phyloP scores from a whole-genome alignment of 306 rosid species.

The Lagenaria siceraria region DNA sequence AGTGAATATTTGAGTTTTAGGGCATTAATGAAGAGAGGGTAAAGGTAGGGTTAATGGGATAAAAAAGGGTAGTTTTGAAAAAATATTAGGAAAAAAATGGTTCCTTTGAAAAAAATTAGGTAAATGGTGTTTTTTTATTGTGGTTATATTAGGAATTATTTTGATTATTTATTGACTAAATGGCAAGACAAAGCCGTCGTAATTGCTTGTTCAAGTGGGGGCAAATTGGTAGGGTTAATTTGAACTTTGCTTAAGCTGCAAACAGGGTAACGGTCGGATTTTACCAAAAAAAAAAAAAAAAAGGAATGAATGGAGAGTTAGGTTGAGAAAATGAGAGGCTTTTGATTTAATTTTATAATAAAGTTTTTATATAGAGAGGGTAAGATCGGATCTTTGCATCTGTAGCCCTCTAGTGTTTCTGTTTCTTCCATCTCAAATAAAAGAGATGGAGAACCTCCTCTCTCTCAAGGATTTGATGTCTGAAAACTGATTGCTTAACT shows the following conservation, averaged over 20 bases:
- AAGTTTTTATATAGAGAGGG: not conserved
- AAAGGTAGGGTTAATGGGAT: not conserved
- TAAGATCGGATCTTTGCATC: conserved; percentile 8
- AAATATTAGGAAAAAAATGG: too few species aligned
- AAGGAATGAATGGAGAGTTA: conserved; percentile 14
- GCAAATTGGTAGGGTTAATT: conserved; percentile 13
- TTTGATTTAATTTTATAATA: not conserved
- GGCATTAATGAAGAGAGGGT: not conserved
- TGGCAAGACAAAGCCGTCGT: not conserved
- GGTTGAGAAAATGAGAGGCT: conserved; percentile 24
- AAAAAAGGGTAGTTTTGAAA: too few species aligned
- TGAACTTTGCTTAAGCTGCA: conserved; percentile 25
- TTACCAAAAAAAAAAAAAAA: not conserved
- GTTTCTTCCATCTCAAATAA: conserved; percentile 20
- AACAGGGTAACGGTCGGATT: conserved; percentile 35
- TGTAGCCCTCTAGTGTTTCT: not conserved
- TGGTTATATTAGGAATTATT: not conserved
- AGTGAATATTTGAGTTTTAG: not conserved
- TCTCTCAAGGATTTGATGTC: conserved; percentile 10
- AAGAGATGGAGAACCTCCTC: conserved; percentile 3
- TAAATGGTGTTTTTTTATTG: too few species aligned
- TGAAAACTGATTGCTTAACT: conserved; percentile 29
- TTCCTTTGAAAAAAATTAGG: too few species aligned
- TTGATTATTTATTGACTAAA: not conserved
- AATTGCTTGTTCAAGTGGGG: not conserved